Evolutionary conservation across 441 rosid genomes (phyloP), one percentile per base, ranked within the genome.

Genomic region (Croton setiger): DNA sequence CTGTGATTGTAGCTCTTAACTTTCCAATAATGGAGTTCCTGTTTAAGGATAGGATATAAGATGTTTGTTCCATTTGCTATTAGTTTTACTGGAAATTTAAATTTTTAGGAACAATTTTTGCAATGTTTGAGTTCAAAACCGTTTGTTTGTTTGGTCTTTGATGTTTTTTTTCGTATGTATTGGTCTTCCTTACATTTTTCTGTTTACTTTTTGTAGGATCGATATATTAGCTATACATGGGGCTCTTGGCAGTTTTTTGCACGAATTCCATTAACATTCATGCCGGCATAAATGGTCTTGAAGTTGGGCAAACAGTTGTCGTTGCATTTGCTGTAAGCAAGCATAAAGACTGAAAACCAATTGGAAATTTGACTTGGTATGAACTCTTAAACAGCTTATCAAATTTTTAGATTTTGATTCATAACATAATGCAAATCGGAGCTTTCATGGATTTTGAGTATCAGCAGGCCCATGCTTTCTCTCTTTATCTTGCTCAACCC

Each of bases 211-310:
- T 68, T 72, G 64, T 86, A 92, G 97, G 99, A 75, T 78, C 97
- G 89, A 77, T 94, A 33, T 92, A 94, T 78, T 92, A 90, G 79
- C 80, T 94, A 57, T 94, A 92, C 75, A 92, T 94, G 97, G 93
- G 93, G 58, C 81, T 92, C 70, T 77, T 92, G 78, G 94, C 90
- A 0, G 93, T 95, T 60, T 95, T 95, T 77, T 95, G 99, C 86
- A 94, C 99, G 63, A 94, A 94, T 72, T 94, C 96, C 45, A 94
- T 94, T 14, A 90, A 94, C 81, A 94, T 94, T 75, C 99, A 95
- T 67, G 99, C 99, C 71, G 98, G 99, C 76, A 64, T 95, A 76
- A 95, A 95, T 78, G 99, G 97, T 47, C 98, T 92, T 83, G 99
- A 92, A 83, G 92, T 87, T 64, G 99, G 99, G 63, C 99, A 95